A percentile compares a stretch with the other conserved stretches of the same genome.
Evolutionary conservation across 2,329 filamentous ascomycete genomes (phyloP).

Genomic region (Aspergillus sp.): DNA sequence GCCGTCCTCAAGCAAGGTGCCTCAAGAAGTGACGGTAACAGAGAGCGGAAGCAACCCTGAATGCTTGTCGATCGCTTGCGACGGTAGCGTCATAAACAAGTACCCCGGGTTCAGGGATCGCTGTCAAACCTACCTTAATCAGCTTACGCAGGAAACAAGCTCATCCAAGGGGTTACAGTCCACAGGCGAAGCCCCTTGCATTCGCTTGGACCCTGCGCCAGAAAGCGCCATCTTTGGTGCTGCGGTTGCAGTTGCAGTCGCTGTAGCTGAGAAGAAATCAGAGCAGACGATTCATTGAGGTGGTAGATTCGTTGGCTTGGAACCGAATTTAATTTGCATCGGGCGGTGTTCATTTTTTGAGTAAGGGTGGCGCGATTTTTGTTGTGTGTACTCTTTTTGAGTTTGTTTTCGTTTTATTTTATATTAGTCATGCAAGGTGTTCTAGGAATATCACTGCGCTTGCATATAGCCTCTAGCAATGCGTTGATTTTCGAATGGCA

Average conservation of each 20-base stretch:
- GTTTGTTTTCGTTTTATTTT: slow-evolving; percentile 1
- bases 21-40: slow-evolving; percentile 34
- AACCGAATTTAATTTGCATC: slow-evolving; percentile 16
- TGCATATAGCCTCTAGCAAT: slow-evolving; percentile 17
- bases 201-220: slow-evolving; percentile 42
- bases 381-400: not conserved
- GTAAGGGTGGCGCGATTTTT: not conserved
- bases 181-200: slow-evolving; percentile 23
- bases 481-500: slow-evolving; percentile 17
- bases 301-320: not conserved
- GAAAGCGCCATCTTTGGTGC: slow-evolving; percentile 49
- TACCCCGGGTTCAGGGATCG: slow-evolving; percentile 49
- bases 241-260: slow-evolving; percentile 48
- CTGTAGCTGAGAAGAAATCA: slow-evolving; percentile 31
- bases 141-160: slow-evolving; percentile 35
- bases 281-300: slow-evolving; percentile 3
- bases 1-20: slow-evolving; percentile 26
- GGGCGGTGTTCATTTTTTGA: slow-evolving; percentile 13
- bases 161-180: slow-evolving; percentile 6
- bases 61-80: slow-evolving; percentile 50
- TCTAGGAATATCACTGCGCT: not conserved
- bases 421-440: not conserved
- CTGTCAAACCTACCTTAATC: slow-evolving; percentile 46
- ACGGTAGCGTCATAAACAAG: slow-evolving; percentile 54
- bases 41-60: slow-evolving; percentile 31